A percentile compares a stretch with the other conserved stretches of the same genome.
Evolutionary conservation across 352 stramenopile genomes (phyloP).

Genomic region (Peronospora belbahrii): DNA sequence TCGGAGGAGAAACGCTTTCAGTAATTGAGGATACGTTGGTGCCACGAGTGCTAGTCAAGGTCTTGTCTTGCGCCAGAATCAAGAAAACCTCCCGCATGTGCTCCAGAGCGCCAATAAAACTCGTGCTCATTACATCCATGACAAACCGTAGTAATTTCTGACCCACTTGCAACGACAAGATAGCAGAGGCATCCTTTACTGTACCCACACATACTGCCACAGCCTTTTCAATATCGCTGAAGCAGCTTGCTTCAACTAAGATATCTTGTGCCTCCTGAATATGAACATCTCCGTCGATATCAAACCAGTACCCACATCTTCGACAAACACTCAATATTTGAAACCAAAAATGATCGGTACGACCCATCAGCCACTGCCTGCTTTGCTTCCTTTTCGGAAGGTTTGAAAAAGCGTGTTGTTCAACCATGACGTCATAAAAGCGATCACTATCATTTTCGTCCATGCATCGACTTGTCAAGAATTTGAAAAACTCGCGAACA

Average conservation of each 20-base stretch:
- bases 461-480: conserved; percentile 5
- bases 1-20: not conserved
- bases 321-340: conserved; percentile 25
- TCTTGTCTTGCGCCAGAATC: conserved; percentile 5
- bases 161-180: conserved; percentile 5
- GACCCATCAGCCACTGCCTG: not conserved
- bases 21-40: not conserved
- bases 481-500: conserved; percentile 18
- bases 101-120: conserved; percentile 51
- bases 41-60: not conserved
- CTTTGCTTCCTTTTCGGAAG: not conserved
- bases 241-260: conserved; percentile 26
- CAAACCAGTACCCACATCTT: conserved; percentile 38
- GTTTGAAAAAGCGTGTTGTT: not conserved
- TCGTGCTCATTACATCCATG: conserved; percentile 40
- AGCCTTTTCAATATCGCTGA: conserved; percentile 17
- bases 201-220: not conserved
- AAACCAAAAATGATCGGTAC: conserved; percentile 24
- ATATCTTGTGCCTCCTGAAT: conserved; percentile 42
- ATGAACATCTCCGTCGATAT: conserved; percentile 14
- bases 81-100: conserved; percentile 23
- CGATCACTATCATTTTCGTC: not conserved
- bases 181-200: not conserved
- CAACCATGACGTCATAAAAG: conserved; percentile 1
- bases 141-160: conserved; percentile 41